These are phyloP conservation scores for Chaetomiaceae sp. DNA, from an alignment of 2,329 filamentous ascomycete genomes.

Conservation along the genomic window DNA sequence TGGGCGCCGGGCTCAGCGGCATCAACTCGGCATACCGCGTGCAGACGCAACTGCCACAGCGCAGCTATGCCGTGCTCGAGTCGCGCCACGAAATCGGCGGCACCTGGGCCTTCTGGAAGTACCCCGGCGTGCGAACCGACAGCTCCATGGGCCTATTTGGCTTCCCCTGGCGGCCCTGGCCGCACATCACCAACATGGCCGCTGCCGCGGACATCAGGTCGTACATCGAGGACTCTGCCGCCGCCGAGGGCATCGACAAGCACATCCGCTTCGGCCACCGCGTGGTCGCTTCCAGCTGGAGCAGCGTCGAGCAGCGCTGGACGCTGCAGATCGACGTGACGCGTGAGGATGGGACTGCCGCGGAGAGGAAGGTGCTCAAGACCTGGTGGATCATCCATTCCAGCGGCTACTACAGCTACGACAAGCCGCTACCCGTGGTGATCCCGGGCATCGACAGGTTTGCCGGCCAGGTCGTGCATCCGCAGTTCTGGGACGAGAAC, in stretches of 20 bases:
- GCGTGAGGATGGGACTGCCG: slow-evolving; percentile 33
- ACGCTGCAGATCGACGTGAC: slow-evolving; percentile 40
- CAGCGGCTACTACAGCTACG: slow-evolving; percentile 66
- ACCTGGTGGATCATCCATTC: slow-evolving; percentile 55
- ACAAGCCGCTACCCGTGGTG: slow-evolving; percentile 49
- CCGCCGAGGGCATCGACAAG: slow-evolving; percentile 44
- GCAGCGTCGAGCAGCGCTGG: slow-evolving; percentile 51
- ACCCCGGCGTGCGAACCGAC: slow-evolving; percentile 66
- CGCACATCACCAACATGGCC: slow-evolving; percentile 46
- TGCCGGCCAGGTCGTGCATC: slow-evolving; percentile 58
- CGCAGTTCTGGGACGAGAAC: slow-evolving; percentile 70
- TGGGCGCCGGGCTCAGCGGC: slow-evolving; percentile 68
- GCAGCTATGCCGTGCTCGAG: slow-evolving; percentile 61
- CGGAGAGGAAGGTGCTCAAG: slow-evolving; percentile 29
- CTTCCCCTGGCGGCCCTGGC: slow-evolving; percentile 69
- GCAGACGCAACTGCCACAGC: slow-evolving; percentile 49
- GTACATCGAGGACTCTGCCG: slow-evolving; percentile 49
- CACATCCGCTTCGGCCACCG: slow-evolving; percentile 48
- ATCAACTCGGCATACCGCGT: slow-evolving; percentile 68
- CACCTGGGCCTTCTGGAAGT: slow-evolving; percentile 74
- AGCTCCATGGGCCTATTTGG: slow-evolving; percentile 57
- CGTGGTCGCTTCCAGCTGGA: slow-evolving; percentile 47
- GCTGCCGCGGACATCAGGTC: slow-evolving; percentile 44
- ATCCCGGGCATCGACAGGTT: slow-evolving; percentile 66
- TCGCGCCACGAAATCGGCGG: slow-evolving; percentile 60